A percentile compares a stretch with the other conserved stretches of the same genome.
These are phyloP conservation scores for Angomonas deanei DNA, from an alignment of 208 protist genomes.

Conservation along the genomic window DNA sequence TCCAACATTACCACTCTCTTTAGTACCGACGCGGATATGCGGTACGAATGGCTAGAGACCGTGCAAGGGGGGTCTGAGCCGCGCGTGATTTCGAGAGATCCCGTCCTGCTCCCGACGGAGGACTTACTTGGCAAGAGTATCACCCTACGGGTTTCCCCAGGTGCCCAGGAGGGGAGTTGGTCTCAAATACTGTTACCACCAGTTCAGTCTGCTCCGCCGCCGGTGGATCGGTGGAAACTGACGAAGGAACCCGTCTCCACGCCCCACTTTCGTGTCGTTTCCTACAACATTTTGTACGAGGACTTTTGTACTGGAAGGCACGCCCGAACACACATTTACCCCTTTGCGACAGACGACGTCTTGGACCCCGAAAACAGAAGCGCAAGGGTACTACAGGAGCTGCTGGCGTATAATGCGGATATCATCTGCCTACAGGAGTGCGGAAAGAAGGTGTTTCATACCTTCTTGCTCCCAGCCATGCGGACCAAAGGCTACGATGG, in stretches of 20 bases:
- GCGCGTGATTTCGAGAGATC: slow-evolving; percentile 45
- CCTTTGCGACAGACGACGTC: slow-evolving; percentile 74
- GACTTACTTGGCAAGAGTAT: neutral
- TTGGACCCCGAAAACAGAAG: slow-evolving; percentile 66
- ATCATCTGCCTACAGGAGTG: slow-evolving; percentile 87
- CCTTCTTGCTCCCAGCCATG: slow-evolving; percentile 64
- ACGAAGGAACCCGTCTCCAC: slow-evolving; percentile 21
- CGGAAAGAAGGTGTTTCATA: slow-evolving; percentile 67
- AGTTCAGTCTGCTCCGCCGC: slow-evolving; percentile 34
- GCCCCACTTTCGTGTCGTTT: slow-evolving; percentile 72
- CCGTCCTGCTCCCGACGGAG: neutral
- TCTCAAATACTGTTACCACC: slow-evolving; percentile 45
- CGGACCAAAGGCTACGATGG: slow-evolving; percentile 58
- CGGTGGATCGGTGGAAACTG: slow-evolving; percentile 52
- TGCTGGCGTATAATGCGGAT: slow-evolving; percentile 75
- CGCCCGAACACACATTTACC: slow-evolving; percentile 73
- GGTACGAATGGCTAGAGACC: slow-evolving; percentile 63
- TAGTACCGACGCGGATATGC: slow-evolving; percentile 23
- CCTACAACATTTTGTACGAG: slow-evolving; percentile 91
- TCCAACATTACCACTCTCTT: slow-evolving; percentile 52
- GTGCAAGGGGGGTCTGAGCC: neutral
- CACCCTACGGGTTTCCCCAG: neutral
- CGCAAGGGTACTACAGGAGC: slow-evolving; percentile 73
- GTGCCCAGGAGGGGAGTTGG: neutral
- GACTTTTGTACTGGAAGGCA: slow-evolving; percentile 66